Conservation (phyloP, 164 flowering plant species). For the Pachysandra terminalis region DNA sequence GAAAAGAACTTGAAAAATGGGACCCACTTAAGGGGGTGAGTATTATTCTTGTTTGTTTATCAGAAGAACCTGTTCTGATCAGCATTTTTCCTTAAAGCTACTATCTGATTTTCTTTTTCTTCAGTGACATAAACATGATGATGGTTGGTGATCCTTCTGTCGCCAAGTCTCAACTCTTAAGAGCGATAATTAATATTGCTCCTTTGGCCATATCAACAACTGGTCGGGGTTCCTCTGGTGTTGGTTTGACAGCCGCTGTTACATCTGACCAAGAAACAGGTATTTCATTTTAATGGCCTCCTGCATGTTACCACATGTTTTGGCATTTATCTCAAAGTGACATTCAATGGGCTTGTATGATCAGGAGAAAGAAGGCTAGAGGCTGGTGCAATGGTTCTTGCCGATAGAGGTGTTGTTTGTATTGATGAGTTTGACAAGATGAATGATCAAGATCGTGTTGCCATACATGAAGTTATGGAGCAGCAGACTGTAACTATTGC, state of each 20-base stretch:
- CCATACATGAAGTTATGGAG: slow-evolving; percentile 99
- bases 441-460: slow-evolving; percentile 98
- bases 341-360: neutral
- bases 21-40: slow-evolving; percentile 96
- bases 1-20: slow-evolving; percentile 96
- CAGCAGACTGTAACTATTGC: slow-evolving; percentile 99
- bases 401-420: slow-evolving; percentile 95
- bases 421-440: slow-evolving; percentile 99
- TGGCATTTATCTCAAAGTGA: neutral
- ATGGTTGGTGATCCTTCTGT: slow-evolving; percentile 99
- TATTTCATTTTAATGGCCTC: slow-evolving; percentile 11
- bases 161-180: slow-evolving; percentile 94
- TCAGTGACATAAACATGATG: slow-evolving; percentile 99
- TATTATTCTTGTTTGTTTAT: neutral
- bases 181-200: slow-evolving; percentile 98
- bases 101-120: neutral
- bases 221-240: slow-evolving; percentile 99
- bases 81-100: neutral
- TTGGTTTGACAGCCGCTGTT: slow-evolving; percentile 99
- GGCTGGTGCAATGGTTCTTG: slow-evolving; percentile 99
- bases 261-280: slow-evolving; percentile 99
- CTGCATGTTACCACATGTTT: neutral
- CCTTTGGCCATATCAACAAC: slow-evolving; percentile 99
- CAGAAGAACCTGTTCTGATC: neutral
- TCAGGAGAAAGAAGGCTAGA: slow-evolving; percentile 96